phyloP scores from a whole-genome alignment of 331 rosid species.

The Acacia pycnantha region DNA sequence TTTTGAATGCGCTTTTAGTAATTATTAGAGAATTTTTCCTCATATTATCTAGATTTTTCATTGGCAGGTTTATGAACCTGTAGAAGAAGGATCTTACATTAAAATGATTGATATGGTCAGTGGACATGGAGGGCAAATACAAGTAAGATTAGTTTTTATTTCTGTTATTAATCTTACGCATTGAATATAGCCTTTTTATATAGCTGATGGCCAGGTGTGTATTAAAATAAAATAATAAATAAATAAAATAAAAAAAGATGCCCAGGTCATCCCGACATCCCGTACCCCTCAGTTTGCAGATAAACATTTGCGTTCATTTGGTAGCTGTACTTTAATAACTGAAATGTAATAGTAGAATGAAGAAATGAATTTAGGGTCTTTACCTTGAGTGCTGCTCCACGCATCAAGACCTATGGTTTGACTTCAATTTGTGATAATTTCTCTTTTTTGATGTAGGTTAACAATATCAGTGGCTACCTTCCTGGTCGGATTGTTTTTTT shows the following conservation, averaged over 20 bases:
- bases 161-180: conserved; percentile 2
- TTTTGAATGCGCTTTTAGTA: conserved; percentile 24
- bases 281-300: conserved; percentile 10
- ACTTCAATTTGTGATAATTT: conserved; percentile 25
- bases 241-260: too few relatives aligned
- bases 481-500: conserved; percentile 96
- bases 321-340: neutral
- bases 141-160: conserved; percentile 51
- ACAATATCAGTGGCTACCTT: conserved; percentile 95
- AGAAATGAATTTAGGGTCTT: neutral
- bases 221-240: too few relatives aligned
- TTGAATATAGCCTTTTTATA: neutral
- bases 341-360: neutral
- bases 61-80: conserved; percentile 90
- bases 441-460: conserved; percentile 63
- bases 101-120: conserved; percentile 99
- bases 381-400: conserved; percentile 5
- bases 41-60: conserved; percentile 27
- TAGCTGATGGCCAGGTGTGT: neutral
- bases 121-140: conserved; percentile 95
- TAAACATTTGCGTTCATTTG: conserved; percentile 15
- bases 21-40: conserved; percentile 28
- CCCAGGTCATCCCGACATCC: conserved; percentile 28
- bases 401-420: conserved; percentile 7
- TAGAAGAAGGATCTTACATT: conserved; percentile 96